Evolutionary conservation across 768 basidiomycete species (phyloP), one percentile per base, ranked within the genome.

Genomic region (Rhodotorula diobovata): DNA sequence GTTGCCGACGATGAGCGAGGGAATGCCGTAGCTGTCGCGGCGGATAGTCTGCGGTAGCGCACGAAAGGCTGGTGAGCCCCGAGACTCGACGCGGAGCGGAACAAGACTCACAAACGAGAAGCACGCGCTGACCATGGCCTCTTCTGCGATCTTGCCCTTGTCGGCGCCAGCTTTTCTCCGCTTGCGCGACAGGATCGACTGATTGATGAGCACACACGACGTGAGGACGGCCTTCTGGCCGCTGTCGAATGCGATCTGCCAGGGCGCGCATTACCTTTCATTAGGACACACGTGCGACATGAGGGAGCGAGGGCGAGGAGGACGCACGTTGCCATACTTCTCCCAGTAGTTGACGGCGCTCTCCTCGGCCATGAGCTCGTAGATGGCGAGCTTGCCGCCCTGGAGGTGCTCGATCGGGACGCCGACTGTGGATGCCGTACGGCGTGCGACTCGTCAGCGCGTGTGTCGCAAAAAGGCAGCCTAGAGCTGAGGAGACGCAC

Each of bases 261-360:
- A 8, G 35, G 67, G 90, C 87, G 66, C 37, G 37, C 23, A 35
- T 20, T 59, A 48, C 14, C 6, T 28, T 45, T 35, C 57, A 68
- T 50, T 8, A 20, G 25, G 16, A 45, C 9, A 39, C 39, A 39
- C 9, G 37, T n/a, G n/a, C n/a, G 53, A 37, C 35, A 18, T 4
- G 23, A 43, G 37, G 6, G 8, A 23, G 54, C n/a, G 25, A 75
- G 68, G 35, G 65, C n/a, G 15, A 51, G 25, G 73, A 46, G 15
- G 74, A 32, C 78, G 75, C 34, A 80, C 78, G 72, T 79, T 80
- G n/a, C 92, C 93, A 77, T 96, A 96, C 89, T 96, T 93, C 90
- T 98, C 94, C 92, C 93, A 97, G 78, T 96, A 97, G 79, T 94
- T 93, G 53, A 96, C 93, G 6, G 93, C 93, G 2, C 88, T 89